Evolutionary conservation across 78 protist species (phyloP).

Genomic region (Polysphondylium violaceum): DNA sequence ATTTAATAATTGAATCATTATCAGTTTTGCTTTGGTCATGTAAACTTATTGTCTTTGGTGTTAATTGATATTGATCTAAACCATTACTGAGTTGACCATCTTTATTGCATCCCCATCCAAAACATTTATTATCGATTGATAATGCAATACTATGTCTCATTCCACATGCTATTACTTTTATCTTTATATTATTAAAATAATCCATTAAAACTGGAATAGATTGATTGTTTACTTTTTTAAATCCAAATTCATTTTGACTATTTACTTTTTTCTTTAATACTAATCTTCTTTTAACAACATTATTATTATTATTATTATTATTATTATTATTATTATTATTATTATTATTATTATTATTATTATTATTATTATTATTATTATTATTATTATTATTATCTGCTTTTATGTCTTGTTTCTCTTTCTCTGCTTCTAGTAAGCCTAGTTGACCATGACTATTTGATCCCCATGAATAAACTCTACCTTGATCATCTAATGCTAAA

Average conservation of each 20-base stretch:
- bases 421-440: background rate
- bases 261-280: background rate
- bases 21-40: background rate
- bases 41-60: background rate
- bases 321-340: background rate
- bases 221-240: background rate
- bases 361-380: background rate
- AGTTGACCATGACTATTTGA: constrained; percentile 48
- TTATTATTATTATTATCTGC: background rate
- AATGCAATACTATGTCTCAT: constrained; percentile 46
- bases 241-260: background rate
- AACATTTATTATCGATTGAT: background rate
- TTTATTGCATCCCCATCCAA: constrained; percentile 76
- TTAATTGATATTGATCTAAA: background rate
- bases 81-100: constrained; percentile 36
- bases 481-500: constrained; percentile 10
- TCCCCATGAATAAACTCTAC: constrained; percentile 41
- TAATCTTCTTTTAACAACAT: background rate
- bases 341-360: background rate
- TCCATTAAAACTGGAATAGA: constrained; percentile 1
- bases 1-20: background rate
- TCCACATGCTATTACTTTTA: constrained; percentile 38
- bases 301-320: background rate
- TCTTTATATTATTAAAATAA: background rate
- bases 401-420: background rate